Conservation (phyloP, 371 early-diverging fungal species). For the Mucor ambiguus region DNA sequence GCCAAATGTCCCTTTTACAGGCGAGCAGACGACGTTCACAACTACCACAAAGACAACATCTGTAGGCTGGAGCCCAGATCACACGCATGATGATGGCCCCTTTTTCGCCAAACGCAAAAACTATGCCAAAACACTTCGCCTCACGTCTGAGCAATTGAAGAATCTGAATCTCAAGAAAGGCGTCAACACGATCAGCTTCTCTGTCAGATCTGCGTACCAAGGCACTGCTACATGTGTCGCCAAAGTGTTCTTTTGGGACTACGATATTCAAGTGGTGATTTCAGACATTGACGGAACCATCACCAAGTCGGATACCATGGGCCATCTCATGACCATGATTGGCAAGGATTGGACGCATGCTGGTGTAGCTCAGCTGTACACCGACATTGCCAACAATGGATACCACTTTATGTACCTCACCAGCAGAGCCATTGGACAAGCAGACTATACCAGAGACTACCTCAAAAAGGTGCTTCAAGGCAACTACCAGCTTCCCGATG, state of each 20-base stretch:
- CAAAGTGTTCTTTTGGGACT: conserved; percentile 90
- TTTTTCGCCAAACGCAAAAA: conserved; percentile 34
- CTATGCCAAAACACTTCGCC: conserved; percentile 88
- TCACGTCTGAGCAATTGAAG: conserved; percentile 92
- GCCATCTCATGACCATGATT: conserved; percentile 97
- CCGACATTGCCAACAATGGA: conserved; percentile 93
- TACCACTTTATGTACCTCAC: conserved; percentile 98
- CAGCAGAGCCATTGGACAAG: conserved; percentile 97
- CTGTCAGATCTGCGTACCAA: conserved; percentile 78
- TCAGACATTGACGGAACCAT: conserved; percentile 99
- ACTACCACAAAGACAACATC: conserved; percentile 48
- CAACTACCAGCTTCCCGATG: conserved; percentile 90
- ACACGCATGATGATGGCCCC: conserved; percentile 5
- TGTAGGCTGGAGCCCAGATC: conserved; percentile 46
- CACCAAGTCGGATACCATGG: conserved; percentile 98
- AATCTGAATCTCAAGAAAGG: conserved; percentile 85
- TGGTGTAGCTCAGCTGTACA: conserved; percentile 96
- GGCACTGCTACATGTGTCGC: conserved; percentile 81
- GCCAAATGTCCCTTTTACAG: not conserved
- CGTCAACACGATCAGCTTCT: conserved; percentile 89
- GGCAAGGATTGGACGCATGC: conserved; percentile 99
- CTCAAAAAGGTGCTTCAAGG: conserved; percentile 91
- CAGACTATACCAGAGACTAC: conserved; percentile 91
- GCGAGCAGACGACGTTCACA: conserved; percentile 40
- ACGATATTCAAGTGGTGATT: conserved; percentile 90